Evolutionary conservation across 1,284 basidiomycete species (phyloP).

Genomic region (Amylostereum areolatum): DNA sequence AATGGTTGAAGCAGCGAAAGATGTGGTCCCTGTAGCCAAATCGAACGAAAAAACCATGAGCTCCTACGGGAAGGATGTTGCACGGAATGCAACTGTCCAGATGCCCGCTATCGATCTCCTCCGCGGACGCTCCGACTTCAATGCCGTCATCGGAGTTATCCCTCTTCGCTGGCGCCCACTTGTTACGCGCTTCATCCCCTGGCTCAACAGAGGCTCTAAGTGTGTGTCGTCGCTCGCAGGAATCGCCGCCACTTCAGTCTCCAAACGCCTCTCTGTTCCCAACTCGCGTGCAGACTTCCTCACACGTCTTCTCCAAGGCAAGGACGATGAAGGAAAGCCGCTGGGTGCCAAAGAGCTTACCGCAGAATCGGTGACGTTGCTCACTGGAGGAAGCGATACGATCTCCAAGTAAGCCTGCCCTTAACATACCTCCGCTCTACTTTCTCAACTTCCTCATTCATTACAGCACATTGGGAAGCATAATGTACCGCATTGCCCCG

Average conservation of each 20-base stretch:
- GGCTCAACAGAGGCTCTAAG: constrained; percentile 67
- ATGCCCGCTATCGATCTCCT: constrained; percentile 84
- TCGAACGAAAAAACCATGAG: no score
- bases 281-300: no score
- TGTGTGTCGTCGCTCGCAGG: no score
- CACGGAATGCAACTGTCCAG: no score
- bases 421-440: no score
- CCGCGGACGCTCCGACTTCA: constrained; percentile 86
- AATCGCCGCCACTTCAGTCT: no score
- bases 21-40: constrained; percentile 61
- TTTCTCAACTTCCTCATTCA: no score
- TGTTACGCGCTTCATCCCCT: constrained; percentile 57
- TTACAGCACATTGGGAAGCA: constrained; percentile 43
- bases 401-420: no score
- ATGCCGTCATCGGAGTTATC: constrained; percentile 78
- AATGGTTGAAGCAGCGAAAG: constrained; percentile 76
- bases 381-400: no score
- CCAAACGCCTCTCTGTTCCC: no score
- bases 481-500: constrained; percentile 75
- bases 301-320: no score
- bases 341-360: constrained; percentile 81
- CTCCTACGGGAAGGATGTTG: no score
- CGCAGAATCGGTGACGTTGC: constrained; percentile 80
- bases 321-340: constrained; percentile 72
- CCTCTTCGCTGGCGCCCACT: constrained; percentile 69